These are phyloP conservation scores for Parmales sp. DNA, from an alignment of 108 stramenopile species.

Conservation along the genomic window DNA sequence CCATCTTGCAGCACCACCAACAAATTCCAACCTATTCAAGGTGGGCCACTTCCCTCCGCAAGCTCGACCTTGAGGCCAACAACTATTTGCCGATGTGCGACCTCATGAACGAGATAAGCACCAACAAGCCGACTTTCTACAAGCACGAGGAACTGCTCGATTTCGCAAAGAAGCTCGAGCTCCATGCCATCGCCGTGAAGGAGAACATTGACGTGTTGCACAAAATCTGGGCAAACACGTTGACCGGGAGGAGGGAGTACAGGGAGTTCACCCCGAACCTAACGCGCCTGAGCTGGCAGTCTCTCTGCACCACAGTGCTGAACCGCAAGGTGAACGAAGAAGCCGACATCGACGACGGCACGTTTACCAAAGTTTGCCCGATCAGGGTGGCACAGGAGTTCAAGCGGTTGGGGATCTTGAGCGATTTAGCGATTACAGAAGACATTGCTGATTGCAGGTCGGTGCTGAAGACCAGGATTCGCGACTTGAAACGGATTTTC, in stretches of 20 bases:
- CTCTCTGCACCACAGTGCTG: conserved; percentile 6
- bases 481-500: conserved; percentile 6
- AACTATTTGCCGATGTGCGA: too few relatives aligned
- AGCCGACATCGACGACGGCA: conserved; percentile 2
- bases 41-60: too few relatives aligned
- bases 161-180: background rate
- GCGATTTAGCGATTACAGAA: background rate
- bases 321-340: conserved; percentile 1
- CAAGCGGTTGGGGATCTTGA: conserved; percentile 2
- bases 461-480: background rate
- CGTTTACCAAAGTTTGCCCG: background rate
- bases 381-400: background rate
- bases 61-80: too few relatives aligned
- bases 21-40: too few relatives aligned
- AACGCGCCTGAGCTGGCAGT: background rate
- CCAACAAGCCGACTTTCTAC: conserved; percentile 5
- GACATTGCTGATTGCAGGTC: background rate
- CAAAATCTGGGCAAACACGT: background rate
- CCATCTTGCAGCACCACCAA: too few relatives aligned
- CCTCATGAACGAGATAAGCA: too few relatives aligned
- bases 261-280: background rate
- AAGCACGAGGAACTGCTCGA: background rate
- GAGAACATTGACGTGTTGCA: background rate
- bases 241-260: background rate
- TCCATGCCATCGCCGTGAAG: background rate